Evolutionary conservation across 345 rosid genomes (phyloP), one percentile per base, ranked within the genome.

Genomic region (Dipteronia sinensis): DNA sequence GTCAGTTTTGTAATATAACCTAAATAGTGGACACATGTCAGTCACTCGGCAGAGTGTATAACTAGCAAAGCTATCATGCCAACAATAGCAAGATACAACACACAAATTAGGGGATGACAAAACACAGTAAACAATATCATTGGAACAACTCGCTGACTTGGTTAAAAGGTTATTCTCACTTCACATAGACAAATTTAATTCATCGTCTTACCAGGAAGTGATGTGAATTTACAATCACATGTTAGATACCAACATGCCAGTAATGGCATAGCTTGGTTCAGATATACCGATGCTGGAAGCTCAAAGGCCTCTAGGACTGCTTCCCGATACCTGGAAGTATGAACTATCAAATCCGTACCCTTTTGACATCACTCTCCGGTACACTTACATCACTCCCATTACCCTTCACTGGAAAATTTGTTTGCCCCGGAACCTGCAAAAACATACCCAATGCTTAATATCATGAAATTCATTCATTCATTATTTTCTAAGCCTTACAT

Each of bases 361-460:
- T 87, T 72, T 90, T 96, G 75, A 86, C 88, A 81, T 96, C 97
- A 79, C 77, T 82, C 76, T 86, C 92, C 0, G 95, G 99, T 25
- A 94, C 99, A 78, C 87, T 89, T 75, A 84, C 87, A 27, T 94
- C 99, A 68, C 83, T 79, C 34, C 87, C 88, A 22, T 83, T 87
- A 4, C 91, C 90, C 67, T 78, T 75, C 65, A 8, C 85, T 38
- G 88, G 79, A 55, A 47, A 77, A 65, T 29, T 87, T 11, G 80
- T 9, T 75, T 85, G 83, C 70, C 88, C 89, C 90, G 88, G 90
- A 65, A 74, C 66, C 83, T 51, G 78, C 47, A 59, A 22, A 77
- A 81, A 25, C 47, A 67, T 13, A 20, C 47, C 42, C 10, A 64
- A 64, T 2, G 13, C 15, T 27, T 44, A 58, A 31, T 11, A 19